A percentile compares a stretch with the other conserved stretches of the same genome.
These are phyloP conservation scores for Hypomontagnella monticulosa DNA, from an alignment of 495 filamentous ascomycete species.

Conservation along the genomic window DNA sequence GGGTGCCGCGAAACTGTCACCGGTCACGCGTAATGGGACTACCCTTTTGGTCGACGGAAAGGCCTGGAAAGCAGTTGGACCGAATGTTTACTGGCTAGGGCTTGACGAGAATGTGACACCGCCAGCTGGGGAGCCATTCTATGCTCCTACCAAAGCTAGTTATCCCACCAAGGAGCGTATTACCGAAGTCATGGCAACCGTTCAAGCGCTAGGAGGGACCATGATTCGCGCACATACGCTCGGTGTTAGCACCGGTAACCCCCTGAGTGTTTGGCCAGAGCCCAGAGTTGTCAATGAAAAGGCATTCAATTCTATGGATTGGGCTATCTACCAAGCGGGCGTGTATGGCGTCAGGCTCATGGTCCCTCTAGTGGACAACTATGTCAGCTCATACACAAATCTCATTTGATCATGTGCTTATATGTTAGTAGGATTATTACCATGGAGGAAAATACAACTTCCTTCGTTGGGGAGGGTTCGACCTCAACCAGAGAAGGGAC, in stretches of 20 bases:
- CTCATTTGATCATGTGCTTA: constrained; percentile 20
- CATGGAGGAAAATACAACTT: constrained; percentile 68
- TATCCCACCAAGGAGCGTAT: constrained; percentile 64
- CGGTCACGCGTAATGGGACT: constrained; percentile 55
- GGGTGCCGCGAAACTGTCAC: constrained; percentile 28
- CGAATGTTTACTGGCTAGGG: constrained; percentile 68
- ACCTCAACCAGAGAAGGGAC: constrained; percentile 52
- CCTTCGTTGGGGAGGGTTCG: constrained; percentile 61
- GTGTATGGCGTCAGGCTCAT: constrained; percentile 59
- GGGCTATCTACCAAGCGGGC: constrained; percentile 63
- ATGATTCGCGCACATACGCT: constrained; percentile 65
- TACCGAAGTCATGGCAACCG: constrained; percentile 62
- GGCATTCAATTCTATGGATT: constrained; percentile 63
- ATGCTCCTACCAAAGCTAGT: constrained; percentile 57
- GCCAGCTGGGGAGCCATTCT: constrained; percentile 58
- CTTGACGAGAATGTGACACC: constrained; percentile 67
- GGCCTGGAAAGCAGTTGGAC: constrained; percentile 60
- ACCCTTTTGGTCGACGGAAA: constrained; percentile 53
- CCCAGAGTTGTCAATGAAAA: constrained; percentile 56
- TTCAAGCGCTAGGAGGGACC: constrained; percentile 61
- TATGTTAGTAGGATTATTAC: constrained; percentile 60
- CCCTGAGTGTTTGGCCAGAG: constrained; percentile 59
- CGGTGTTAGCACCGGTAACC: constrained; percentile 63
- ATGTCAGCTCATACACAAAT: constrained; percentile 42
- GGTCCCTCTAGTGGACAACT: constrained; percentile 61